These are phyloP conservation scores for Gracilaria gracilis DNA, from an alignment of 23 red algal genomes.

Conservation along the genomic window DNA sequence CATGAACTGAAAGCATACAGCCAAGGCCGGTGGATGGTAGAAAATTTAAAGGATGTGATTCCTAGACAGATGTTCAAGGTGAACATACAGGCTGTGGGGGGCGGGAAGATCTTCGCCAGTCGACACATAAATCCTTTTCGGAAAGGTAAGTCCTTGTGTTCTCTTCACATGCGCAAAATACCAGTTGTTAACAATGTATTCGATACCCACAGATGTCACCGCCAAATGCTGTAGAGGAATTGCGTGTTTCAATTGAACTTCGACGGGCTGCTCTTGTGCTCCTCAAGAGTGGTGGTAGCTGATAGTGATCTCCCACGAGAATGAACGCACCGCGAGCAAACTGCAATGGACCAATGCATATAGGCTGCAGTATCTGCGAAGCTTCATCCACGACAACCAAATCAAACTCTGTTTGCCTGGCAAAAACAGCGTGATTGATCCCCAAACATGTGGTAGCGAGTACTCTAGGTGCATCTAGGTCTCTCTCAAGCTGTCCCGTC, in stretches of 20 bases:
- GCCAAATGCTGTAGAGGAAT: neutral
- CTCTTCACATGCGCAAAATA: too few relatives aligned
- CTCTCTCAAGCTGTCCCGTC: constrained; percentile 42
- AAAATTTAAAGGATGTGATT: too few relatives aligned
- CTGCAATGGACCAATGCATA: constrained; percentile 78
- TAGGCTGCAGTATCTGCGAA: constrained; percentile 88
- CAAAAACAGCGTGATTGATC: constrained; percentile 77
- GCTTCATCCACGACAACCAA: constrained; percentile 93
- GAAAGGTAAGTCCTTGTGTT: too few relatives aligned
- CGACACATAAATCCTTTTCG: too few relatives aligned
- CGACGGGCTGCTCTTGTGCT: neutral
- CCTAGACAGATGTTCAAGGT: too few relatives aligned
- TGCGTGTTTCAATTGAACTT: neutral
- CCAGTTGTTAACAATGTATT: too few relatives aligned
- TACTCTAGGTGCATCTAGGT: constrained; percentile 51
- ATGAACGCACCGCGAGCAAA: constrained; percentile 71
- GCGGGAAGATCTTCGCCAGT: too few relatives aligned
- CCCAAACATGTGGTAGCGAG: constrained; percentile 90
- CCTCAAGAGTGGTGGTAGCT: constrained; percentile 86
- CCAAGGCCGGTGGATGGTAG: too few relatives aligned
- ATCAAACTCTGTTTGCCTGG: constrained; percentile 81
- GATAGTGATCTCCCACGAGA: constrained; percentile 94
- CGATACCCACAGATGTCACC: too few relatives aligned
- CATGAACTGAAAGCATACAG: too few relatives aligned
- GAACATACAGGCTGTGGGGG: too few relatives aligned